These are phyloP conservation scores for Cicer bijugum DNA, from an alignment of 306 rosid species.

Conservation along the genomic window DNA sequence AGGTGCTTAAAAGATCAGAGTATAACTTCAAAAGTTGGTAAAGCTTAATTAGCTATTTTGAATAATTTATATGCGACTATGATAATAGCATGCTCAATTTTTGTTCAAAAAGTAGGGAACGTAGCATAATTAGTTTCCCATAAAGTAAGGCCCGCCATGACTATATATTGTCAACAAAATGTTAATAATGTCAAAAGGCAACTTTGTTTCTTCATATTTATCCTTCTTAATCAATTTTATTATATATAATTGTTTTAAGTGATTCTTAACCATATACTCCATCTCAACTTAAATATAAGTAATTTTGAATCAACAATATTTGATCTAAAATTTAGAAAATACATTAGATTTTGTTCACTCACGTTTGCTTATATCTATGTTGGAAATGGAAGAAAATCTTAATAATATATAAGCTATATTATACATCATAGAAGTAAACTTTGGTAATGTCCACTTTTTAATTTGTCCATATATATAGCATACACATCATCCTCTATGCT, in stretches of 20 bases:
- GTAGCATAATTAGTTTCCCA: conserved; percentile 47
- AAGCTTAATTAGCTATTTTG: conserved; percentile 9
- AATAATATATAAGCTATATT: neutral
- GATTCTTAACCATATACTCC: too few relatives aligned
- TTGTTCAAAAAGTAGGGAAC: conserved; percentile 53
- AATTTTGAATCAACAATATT: too few relatives aligned
- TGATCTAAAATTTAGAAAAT: too few relatives aligned
- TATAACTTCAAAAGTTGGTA: conserved; percentile 37
- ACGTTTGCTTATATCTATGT: too few relatives aligned
- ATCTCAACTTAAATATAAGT: too few relatives aligned
- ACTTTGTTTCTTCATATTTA: conserved; percentile 31
- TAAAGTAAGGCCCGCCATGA: conserved; percentile 52
- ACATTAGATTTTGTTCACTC: too few relatives aligned
- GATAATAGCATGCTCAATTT: conserved; percentile 53
- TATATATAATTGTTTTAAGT: too few relatives aligned
- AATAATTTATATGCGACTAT: conserved; percentile 58
- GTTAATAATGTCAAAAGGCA: conserved; percentile 33
- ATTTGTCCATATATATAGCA: conserved; percentile 38
- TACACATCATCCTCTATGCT: conserved; percentile 26
- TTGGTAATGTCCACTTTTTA: conserved; percentile 12
- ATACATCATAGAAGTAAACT: conserved; percentile 9
- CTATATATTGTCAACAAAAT: neutral
- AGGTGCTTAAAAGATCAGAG: conserved; percentile 32
- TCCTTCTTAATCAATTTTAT: neutral
- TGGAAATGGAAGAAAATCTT: too few relatives aligned